Evolutionary conservation across 768 basidiomycete species (phyloP).

Genomic region (Mycena capillaripes): DNA sequence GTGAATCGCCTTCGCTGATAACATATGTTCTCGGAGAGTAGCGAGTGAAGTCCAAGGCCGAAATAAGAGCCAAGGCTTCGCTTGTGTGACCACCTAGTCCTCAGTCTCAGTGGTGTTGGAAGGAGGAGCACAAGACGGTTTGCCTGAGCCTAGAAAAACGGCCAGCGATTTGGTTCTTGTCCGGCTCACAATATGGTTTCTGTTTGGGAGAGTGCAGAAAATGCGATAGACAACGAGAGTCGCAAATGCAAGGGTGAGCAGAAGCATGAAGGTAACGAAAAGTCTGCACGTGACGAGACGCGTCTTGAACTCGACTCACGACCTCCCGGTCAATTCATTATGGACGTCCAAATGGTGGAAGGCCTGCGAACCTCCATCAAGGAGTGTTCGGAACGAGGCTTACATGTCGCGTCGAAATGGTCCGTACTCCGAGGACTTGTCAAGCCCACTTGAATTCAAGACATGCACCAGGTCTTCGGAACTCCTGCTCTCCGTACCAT

Average conservation of each 20-base stretch:
- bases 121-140: constrained; percentile 38
- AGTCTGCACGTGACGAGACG: constrained; percentile 4
- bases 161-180: constrained; percentile 60
- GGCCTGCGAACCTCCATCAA: constrained; percentile 74
- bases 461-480: constrained; percentile 76
- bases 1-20: constrained; percentile 81
- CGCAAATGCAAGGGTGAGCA: not conserved
- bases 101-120: constrained; percentile 21
- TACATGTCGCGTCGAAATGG: constrained; percentile 85
- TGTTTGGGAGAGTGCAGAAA: constrained; percentile 26
- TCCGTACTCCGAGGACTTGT: constrained; percentile 47
- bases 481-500: constrained; percentile 58
- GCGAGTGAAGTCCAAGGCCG: constrained; percentile 78
- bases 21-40: constrained; percentile 88
- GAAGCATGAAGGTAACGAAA: not conserved
- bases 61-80: constrained; percentile 83
- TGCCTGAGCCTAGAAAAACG: constrained; percentile 95
- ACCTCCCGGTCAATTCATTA: constrained; percentile 21
- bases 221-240: constrained; percentile 30
- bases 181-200: not conserved
- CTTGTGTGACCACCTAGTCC: constrained; percentile 91
- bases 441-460: constrained; percentile 31
- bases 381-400: constrained; percentile 82
- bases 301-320: not conserved
- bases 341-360: constrained; percentile 66